Conservation (phyloP, 768 basidiomycete species). For the Russula earlei region DNA sequence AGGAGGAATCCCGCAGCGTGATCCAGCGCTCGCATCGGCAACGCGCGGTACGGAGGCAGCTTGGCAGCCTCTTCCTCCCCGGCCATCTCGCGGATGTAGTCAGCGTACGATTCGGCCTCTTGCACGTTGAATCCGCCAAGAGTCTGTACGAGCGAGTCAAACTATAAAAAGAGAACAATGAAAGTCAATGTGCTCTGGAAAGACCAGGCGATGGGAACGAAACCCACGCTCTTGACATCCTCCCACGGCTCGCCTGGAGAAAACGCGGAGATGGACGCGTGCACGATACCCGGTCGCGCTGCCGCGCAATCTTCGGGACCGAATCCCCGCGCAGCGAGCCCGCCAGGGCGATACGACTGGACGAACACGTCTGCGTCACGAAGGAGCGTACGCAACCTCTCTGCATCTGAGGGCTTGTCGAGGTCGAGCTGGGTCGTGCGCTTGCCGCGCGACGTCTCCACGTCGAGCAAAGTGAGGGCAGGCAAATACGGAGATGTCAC, state of each 20-base stretch:
- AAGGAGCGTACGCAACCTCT: conserved; percentile 31
- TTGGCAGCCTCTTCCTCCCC: conserved; percentile 17
- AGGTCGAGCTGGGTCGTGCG: conserved; percentile 54
- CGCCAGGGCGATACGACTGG: conserved; percentile 50
- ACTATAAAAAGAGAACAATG: conserved; percentile 28
- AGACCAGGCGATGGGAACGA: no score
- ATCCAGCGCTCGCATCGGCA: conserved; percentile 53
- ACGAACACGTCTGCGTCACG: conserved; percentile 46
- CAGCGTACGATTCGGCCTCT: conserved; percentile 41
- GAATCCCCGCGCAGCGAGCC: conserved; percentile 40
- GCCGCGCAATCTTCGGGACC: conserved; percentile 33
- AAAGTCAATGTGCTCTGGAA: no score
- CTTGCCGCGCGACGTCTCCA: conserved; percentile 55
- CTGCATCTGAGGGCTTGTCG: conserved; percentile 25
- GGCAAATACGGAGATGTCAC: conserved; percentile 50
- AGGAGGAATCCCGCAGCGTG: conserved; percentile 52
- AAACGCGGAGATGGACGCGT: conserved; percentile 46
- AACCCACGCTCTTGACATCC: conserved; percentile 40
- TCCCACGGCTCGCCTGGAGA: conserved; percentile 52
- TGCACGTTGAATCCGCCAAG: conserved; percentile 51
- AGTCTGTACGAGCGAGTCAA: conserved; percentile 57
- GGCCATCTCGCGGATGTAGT: conserved; percentile 20
- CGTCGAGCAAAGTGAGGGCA: conserved; percentile 39
- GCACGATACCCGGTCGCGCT: conserved; percentile 39
- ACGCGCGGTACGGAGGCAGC: conserved; percentile 26